These are phyloP conservation scores for Ganoderma meredithae DNA, from an alignment of 1,284 basidiomycete species.

Conservation along the genomic window DNA sequence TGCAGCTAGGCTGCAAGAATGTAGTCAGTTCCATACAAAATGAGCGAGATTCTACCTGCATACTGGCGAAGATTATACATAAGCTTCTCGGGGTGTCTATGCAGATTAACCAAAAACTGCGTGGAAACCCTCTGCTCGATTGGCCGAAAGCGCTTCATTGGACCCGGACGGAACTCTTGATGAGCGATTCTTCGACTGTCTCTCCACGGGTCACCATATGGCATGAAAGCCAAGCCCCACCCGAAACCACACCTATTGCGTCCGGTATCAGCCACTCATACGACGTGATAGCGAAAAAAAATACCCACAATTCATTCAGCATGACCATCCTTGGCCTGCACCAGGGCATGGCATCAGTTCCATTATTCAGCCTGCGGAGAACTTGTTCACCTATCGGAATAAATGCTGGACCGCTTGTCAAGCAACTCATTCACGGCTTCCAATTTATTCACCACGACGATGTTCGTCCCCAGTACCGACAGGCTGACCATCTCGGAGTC, in stretches of 20 bases:
- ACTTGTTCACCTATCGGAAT: slow-evolving; percentile 32
- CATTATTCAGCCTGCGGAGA: neutral
- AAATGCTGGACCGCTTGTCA: slow-evolving; percentile 47
- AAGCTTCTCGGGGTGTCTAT: slow-evolving; percentile 34
- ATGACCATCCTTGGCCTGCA: slow-evolving; percentile 45
- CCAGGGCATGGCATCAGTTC: slow-evolving; percentile 21
- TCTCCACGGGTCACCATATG: slow-evolving; percentile 52
- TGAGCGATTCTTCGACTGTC: slow-evolving; percentile 46
- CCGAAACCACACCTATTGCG: slow-evolving; percentile 48
- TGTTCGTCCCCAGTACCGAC: slow-evolving; percentile 39
- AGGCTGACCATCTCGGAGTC: slow-evolving; percentile 36
- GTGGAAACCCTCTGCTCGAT: slow-evolving; percentile 37
- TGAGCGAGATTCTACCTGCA: neutral
- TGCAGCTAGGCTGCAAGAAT: slow-evolving; percentile 32
- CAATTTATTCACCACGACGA: slow-evolving; percentile 49
- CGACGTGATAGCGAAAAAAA: neutral
- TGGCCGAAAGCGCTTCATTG: slow-evolving; percentile 27
- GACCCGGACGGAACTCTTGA: slow-evolving; percentile 28
- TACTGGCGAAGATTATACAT: slow-evolving; percentile 39
- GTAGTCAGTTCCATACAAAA: neutral
- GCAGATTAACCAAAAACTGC: slow-evolving; percentile 43
- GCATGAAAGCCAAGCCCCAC: slow-evolving; percentile 44
- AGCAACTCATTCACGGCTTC: slow-evolving; percentile 48
- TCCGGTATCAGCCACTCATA: neutral
- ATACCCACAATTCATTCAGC: slow-evolving; percentile 44